Evolutionary conservation across 1,284 basidiomycete species (phyloP).

Genomic region (Abortiporus biennis): DNA sequence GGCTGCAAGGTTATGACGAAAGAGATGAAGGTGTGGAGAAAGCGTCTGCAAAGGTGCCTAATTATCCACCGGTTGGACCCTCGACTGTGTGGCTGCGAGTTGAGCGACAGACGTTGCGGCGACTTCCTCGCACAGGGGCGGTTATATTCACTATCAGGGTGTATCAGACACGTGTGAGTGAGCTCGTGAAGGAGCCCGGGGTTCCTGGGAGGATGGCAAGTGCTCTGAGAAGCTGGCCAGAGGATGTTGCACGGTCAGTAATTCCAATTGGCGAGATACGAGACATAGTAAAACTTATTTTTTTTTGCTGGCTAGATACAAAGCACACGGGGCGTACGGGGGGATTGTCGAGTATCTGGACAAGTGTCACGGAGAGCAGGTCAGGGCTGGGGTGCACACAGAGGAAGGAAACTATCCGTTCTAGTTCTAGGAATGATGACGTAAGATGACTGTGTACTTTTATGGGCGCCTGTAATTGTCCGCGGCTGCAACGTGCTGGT

Average conservation of each 20-base stretch:
- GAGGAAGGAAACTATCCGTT: neutral
- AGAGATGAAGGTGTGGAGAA: constrained; percentile 11
- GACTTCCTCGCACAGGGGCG: constrained; percentile 61
- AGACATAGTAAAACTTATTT: constrained; percentile 1
- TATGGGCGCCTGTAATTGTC: neutral
- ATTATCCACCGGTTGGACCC: too few relatives aligned
- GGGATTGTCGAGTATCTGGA: constrained; percentile 47
- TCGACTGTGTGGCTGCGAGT: constrained; percentile 53
- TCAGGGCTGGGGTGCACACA: constrained; percentile 17
- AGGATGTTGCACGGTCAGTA: constrained; percentile 46
- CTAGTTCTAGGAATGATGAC: neutral
- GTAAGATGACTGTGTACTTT: neutral
- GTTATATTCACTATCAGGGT: constrained; percentile 77
- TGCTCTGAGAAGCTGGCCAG: constrained; percentile 65
- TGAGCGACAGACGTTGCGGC: constrained; percentile 69
- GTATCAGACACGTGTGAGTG: constrained; percentile 57
- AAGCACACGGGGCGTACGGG: constrained; percentile 45
- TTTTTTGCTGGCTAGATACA: constrained; percentile 35
- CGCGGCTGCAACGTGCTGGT: neutral
- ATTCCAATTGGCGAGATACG: too few relatives aligned
- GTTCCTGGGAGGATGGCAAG: constrained; percentile 63
- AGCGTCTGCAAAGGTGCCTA: constrained; percentile 16
- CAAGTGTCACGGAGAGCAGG: constrained; percentile 32
- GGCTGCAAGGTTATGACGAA: neutral
- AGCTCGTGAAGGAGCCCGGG: constrained; percentile 55